Evolutionary conservation across 257 asterid species (phyloP).

Genomic region (Salvia rosmarinus): DNA sequence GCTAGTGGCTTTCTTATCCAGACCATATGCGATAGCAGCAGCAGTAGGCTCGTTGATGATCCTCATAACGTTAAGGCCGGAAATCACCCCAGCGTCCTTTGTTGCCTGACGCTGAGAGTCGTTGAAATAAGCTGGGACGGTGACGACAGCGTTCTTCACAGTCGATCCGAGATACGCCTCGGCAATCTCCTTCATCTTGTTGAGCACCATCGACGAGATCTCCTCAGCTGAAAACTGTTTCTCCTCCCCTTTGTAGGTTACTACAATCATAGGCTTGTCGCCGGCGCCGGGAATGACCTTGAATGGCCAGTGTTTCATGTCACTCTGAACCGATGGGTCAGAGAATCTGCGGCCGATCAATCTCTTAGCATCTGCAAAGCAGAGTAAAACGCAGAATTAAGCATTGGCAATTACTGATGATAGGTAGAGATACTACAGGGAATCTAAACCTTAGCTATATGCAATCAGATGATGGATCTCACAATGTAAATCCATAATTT

Average conservation of each 20-base stretch:
- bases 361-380: conserved; percentile 34
- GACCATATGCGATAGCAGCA: too few species aligned
- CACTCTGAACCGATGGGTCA: conserved; percentile 36
- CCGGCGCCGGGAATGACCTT: conserved; percentile 33
- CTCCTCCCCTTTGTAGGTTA: conserved; percentile 32
- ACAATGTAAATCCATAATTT: too few species aligned
- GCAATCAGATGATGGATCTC: background rate
- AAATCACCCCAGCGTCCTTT: too few species aligned
- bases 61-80: too few species aligned
- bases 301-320: conserved; percentile 32
- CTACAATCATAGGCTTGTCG: conserved; percentile 36
- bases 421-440: background rate
- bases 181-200: too few species aligned
- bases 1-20: too few species aligned
- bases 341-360: conserved; percentile 31
- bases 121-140: too few species aligned
- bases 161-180: too few species aligned
- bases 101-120: too few species aligned
- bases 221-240: conserved; percentile 39
- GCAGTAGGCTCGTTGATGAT: too few species aligned
- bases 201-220: conserved; percentile 37
- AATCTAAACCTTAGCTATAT: background rate
- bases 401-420: too few species aligned
- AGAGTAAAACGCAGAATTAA: background rate
- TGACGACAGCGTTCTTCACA: too few species aligned